Evolutionary conservation across 176 grass and related monocot species (phyloP), one percentile per base, ranked within the genome.

Genomic region (Chrysopogon serrulatus): DNA sequence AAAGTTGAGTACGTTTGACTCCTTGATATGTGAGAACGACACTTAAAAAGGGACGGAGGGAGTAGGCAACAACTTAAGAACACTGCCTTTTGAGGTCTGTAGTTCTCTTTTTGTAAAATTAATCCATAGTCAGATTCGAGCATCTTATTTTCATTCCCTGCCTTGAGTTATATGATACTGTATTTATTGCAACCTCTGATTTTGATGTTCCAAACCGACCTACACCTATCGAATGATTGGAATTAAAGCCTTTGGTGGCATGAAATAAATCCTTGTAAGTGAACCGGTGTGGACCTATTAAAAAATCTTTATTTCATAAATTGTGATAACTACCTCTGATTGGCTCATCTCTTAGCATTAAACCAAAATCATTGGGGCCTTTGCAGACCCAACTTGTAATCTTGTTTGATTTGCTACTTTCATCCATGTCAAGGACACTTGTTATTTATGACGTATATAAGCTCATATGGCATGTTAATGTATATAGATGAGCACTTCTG

Each of bases 101-200:
- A 27, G 18, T 35, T 59, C 71, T 86, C 28, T 79, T 78, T 78
- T 71, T 64, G 17, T 44, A 71, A 63, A 15, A 63, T 63, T 71
- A n/a, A 18, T 57, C 47, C 26, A 24, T 70, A 53, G 21, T 53
- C 49, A 53, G 49, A 23, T 53, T 53, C 13, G 59, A 84, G 49
- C 64, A 85, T 77, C 19, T 41, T 85, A 51, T 30, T 60, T 60
- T 70, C 49, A 53, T 53, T 53, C 49, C 49, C 49, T 53, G 49
- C 49, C 23, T 23, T 53, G 49, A 53, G 49, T 53, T 53, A 51
- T 3, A 53, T 53, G 49, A 53, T 23, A 53, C 48, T 5, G 18
- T 51, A 5, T 53, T 21, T 53, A 53, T 19, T 53, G 49, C 7
- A 53, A 53, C 19, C 49, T 53, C 18, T 53, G 49, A 53, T 53